These are phyloP conservation scores for Citrus unshiu DNA, from an alignment of 345 rosid species.

Conservation along the genomic window DNA sequence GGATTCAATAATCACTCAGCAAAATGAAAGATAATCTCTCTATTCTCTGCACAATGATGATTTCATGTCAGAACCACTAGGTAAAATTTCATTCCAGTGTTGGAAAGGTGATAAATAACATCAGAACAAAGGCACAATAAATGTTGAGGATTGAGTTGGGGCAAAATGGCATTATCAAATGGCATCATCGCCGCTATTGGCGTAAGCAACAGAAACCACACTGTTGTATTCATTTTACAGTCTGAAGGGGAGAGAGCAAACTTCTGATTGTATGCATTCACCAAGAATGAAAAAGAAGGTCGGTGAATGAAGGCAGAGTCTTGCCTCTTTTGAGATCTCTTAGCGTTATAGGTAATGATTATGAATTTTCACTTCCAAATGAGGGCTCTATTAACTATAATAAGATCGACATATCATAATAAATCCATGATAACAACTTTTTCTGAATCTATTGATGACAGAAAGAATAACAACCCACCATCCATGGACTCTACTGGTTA, in stretches of 20 bases:
- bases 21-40: not conserved
- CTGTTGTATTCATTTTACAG: not conserved
- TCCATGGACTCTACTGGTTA: not conserved
- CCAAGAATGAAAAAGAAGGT: not conserved
- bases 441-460: too few species aligned
- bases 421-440: too few species aligned
- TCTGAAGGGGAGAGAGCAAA: not conserved
- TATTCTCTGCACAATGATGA: not conserved
- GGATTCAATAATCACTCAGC: not conserved
- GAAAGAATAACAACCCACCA: not conserved
- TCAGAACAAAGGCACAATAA: not conserved
- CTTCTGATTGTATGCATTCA: not conserved
- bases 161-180: not conserved
- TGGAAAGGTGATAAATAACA: not conserved
- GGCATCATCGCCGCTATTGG: not conserved
- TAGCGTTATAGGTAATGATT: not conserved
- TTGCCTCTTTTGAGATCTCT: not conserved
- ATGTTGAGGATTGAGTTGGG: not conserved
- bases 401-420: not conserved
- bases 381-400: not conserved
- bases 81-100: not conserved
- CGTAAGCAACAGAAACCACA: not conserved
- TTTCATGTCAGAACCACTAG: not conserved
- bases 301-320: not conserved
- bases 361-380: not conserved